A percentile compares a stretch with the other conserved stretches of the same genome.
Evolutionary conservation across 2,329 filamentous ascomycete genomes (phyloP).

Genomic region (Ceratocystis alfenasii): DNA sequence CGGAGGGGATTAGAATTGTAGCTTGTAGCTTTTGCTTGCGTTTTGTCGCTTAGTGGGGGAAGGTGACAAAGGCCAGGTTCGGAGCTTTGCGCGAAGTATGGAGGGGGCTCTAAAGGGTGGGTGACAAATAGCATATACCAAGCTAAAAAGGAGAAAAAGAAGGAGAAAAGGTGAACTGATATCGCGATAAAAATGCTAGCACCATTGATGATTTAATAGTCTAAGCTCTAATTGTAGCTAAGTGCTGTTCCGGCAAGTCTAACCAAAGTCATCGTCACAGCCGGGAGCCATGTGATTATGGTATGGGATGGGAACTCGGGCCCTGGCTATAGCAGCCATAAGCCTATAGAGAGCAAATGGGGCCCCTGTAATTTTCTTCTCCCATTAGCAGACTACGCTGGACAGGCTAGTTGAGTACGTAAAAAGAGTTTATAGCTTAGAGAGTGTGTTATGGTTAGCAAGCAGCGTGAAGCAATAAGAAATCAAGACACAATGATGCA

Average conservation of each 20-base stretch:
- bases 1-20: background rate
- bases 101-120: background rate
- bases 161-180: background rate
- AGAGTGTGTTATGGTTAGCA: too few species aligned
- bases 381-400: background rate
- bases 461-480: too few species aligned
- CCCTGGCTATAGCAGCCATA: background rate
- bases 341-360: background rate
- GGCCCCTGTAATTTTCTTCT: background rate
- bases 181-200: background rate
- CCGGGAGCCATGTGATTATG: conserved; percentile 5
- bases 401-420: background rate
- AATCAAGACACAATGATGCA: too few species aligned
- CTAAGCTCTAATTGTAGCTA: background rate
- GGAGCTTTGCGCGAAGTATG: background rate
- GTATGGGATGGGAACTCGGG: background rate
- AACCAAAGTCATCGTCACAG: background rate
- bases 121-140: background rate
- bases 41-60: conserved; percentile 7
- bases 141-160: background rate
- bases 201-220: background rate
- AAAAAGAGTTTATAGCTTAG: background rate
- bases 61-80: background rate
- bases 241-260: conserved; percentile 2
- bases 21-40: background rate